These are phyloP conservation scores for Stephania japonica DNA, from an alignment of 164 flowering plant genomes.

Conservation along the genomic window DNA sequence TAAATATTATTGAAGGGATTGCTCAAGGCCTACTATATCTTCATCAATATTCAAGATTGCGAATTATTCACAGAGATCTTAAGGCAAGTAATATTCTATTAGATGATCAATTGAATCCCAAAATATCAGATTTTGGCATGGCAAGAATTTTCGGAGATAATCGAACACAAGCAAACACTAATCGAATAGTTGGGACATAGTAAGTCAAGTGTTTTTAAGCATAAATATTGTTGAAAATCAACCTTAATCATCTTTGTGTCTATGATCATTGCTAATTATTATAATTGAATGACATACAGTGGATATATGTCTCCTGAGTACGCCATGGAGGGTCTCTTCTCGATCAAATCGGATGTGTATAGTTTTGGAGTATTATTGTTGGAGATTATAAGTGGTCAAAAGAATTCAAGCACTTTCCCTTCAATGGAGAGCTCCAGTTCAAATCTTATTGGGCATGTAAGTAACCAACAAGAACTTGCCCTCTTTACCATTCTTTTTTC, in stretches of 20 bases:
- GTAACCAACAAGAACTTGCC: background rate
- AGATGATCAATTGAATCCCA: background rate
- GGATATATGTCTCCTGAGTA: too few species aligned
- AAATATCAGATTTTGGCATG: constrained; percentile 5
- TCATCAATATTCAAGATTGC: constrained; percentile 8
- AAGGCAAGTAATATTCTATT: constrained; percentile 11
- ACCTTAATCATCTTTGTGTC: background rate
- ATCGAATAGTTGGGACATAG: constrained; percentile 8
- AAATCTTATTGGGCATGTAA: constrained; percentile 12
- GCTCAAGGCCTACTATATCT: constrained; percentile 9
- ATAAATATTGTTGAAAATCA: background rate
- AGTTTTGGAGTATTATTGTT: too few species aligned
- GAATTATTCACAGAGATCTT: background rate
- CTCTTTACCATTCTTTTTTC: background rate
- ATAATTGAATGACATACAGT: too few species aligned
- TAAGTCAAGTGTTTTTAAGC: background rate
- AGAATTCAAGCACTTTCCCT: too few species aligned
- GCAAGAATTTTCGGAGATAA: constrained; percentile 7
- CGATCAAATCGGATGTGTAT: too few species aligned
- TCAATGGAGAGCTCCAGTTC: background rate
- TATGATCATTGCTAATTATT: background rate
- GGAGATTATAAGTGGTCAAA: too few species aligned
- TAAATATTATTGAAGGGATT: background rate
- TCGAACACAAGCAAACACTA: constrained; percentile 8
- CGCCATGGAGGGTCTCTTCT: too few species aligned